These are phyloP conservation scores for Gryganskiella cystojenkinii DNA, from an alignment of 192 early-diverging fungal genomes.

Conservation along the genomic window DNA sequence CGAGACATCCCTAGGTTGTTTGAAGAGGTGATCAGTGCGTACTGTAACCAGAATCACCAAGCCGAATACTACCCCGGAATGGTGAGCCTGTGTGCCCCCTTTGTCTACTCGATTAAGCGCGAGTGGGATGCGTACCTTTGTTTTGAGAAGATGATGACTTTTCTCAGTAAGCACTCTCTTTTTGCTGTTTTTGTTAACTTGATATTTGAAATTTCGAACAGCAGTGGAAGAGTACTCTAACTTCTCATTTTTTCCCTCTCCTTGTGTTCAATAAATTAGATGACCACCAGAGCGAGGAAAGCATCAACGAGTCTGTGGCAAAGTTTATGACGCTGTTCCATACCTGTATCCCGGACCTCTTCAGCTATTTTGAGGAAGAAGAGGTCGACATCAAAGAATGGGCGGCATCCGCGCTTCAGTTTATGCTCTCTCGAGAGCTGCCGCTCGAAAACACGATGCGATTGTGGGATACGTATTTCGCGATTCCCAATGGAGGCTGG, in stretches of 20 bases:
- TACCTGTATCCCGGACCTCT: slow-evolving; percentile 84
- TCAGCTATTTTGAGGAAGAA: slow-evolving; percentile 95
- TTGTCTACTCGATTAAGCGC: slow-evolving; percentile 74
- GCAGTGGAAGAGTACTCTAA: too few species aligned
- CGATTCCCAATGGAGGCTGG: slow-evolving; percentile 55
- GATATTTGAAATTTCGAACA: too few species aligned
- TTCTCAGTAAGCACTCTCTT: slow-evolving; percentile 69
- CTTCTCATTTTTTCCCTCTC: slow-evolving; percentile 2
- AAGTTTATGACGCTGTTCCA: slow-evolving; percentile 89
- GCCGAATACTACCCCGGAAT: slow-evolving; percentile 80
- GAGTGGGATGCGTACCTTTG: slow-evolving; percentile 85
- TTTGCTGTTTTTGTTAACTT: neutral
- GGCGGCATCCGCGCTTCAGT: slow-evolving; percentile 83
- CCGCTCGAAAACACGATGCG: slow-evolving; percentile 78
- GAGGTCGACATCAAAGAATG: slow-evolving; percentile 90
- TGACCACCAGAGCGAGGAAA: slow-evolving; percentile 69
- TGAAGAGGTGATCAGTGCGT: slow-evolving; percentile 86
- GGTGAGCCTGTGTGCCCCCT: slow-evolving; percentile 82
- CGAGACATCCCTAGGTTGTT: slow-evolving; percentile 58
- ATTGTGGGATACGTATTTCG: slow-evolving; percentile 91
- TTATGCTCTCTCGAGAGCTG: slow-evolving; percentile 82
- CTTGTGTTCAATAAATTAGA: slow-evolving; percentile 55
- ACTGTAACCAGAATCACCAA: slow-evolving; percentile 78
- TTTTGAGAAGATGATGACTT: slow-evolving; percentile 78
- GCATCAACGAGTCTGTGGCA: slow-evolving; percentile 81